Base-by-base conservation (phyloP, 768 basidiomycete genomes). In the Leccinum arenicola region DNA sequence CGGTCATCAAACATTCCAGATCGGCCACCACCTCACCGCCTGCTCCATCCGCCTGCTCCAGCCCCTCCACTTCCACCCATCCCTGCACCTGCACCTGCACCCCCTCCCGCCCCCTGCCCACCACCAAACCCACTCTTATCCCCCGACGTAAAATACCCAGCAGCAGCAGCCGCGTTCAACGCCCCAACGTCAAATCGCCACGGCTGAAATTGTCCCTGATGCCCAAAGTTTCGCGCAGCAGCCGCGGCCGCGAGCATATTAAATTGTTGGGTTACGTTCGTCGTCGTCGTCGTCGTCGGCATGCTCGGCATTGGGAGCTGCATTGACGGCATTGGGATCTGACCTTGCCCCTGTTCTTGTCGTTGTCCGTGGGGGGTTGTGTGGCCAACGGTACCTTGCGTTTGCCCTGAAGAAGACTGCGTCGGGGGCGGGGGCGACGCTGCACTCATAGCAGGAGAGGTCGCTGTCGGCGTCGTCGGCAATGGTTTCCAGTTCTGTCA, bases 401-500 rank as follows among this genome's bases (percentile, higher is more conserved):
- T n/a, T 38, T 47, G 57, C 5, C 59, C 27, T 10, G 45, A 19
- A 45, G 43, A 45, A 19, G n/a, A 19, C 50, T 58, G 57, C 14
- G 51, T 54, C 33, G 66, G 19, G 29, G 61, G 55, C 29, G 17
- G 9, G 1, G 52, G 29, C 1, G 59, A 58, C 3, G 43, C 53
- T 3, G 36, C 17, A 4, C 45, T 38, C 43, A 47, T 25, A 4
- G 33, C 15, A 10, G 65, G 55, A 12, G 64, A 61, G 3, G 52
- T 55, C 17, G 50, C 15, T 12, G 47, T 23, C 21, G 59, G 17
- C 14, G 58, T 50, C 25, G 61, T 47, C 19, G 68, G 64, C 15
- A 83, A 83, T n/a, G 84, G 84, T 71, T 81, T 85, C 77, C 81
- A 86, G 59, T 81, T 79, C 84, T 86, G 50, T 60, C 9, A 6